A percentile compares a stretch with the other conserved stretches of the same genome.
These are phyloP conservation scores for Malus hybrid DNA, from an alignment of 331 rosid species.

Conservation along the genomic window DNA sequence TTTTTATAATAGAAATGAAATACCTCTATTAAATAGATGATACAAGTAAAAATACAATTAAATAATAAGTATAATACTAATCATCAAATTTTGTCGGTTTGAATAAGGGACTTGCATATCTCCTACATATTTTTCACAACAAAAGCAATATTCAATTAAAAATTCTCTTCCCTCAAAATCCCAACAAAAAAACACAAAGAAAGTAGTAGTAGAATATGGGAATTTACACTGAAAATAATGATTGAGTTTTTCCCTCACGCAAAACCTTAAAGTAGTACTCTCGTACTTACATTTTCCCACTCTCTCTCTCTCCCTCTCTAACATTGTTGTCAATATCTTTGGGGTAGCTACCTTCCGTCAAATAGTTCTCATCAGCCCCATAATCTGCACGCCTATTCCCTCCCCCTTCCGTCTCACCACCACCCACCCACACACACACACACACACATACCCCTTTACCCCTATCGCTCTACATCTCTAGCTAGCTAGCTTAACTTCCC, in stretches of 20 bases:
- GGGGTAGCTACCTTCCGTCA: constrained; percentile 18
- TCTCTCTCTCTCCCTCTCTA: constrained; percentile 18
- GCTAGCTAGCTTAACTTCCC: not conserved
- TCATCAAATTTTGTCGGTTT: too few species aligned
- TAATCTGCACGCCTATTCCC: constrained; percentile 41
- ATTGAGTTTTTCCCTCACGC: constrained; percentile 33
- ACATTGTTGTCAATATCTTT: constrained; percentile 37
- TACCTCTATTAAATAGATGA: too few species aligned
- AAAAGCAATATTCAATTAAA: not conserved
- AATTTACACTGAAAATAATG: constrained; percentile 32
- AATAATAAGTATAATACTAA: too few species aligned
- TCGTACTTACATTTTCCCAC: constrained; percentile 26
- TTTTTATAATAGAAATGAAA: too few species aligned
- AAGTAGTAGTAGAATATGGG: not conserved
- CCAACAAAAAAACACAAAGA: not conserved
- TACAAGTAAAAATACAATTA: too few species aligned
- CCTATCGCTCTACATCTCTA: not conserved
- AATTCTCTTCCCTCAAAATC: not conserved
- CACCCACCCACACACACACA: too few species aligned
- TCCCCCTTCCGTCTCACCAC: not conserved
- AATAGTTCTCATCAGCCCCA: constrained; percentile 64
- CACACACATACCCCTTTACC: not conserved
- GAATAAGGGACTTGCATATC: too few species aligned
- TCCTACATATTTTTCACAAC: not conserved
- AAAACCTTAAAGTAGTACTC: constrained; percentile 52